Base-by-base conservation (phyloP, 1,139 yeast genomes). In the Suhomyces terraborum region DNA sequence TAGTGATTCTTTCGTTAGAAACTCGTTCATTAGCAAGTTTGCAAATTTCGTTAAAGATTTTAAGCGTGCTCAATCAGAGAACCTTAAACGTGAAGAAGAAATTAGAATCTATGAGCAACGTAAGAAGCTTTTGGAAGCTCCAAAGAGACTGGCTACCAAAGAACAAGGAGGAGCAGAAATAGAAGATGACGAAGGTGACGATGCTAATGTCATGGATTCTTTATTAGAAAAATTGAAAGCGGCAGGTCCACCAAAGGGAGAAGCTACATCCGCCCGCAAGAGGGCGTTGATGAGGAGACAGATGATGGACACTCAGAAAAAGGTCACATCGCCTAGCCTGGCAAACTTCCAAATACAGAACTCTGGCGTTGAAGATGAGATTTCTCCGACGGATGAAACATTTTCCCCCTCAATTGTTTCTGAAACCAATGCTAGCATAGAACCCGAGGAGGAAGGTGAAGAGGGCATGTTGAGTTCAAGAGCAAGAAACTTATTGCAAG, bases 51-150 rank as follows among this genome's bases (percentile, higher is more conserved):
- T 85, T 12, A 69, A 69, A 33, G 91, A 87, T 53, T 93, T 84
- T 66, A 84, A 80, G 58, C 79, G 80, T 52, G 95, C 86, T 5
- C 86, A 87, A 51, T 67, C 67, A 22, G 96, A 89, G 46, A 93
- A 91, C 54, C 60, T 84, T 29, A 79, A 80, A 48, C 75, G 82
- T 19, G 98, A 93, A 62, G 95, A 86, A 54, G 95, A 88, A 53
- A 71, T 80, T 38, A 74, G 88, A 44, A 69, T 87, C 18, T 86
- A 87, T 57, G 93, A 88, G 55, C 80, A 76, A 59, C 71, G 96
- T 42, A 84, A 84, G 67, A 77, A 73, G 50, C 62, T 82, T 53
- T 66, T 82, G 35, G 87, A 83, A 51, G 61, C 66, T 24, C 71
- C 66, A 42, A 64, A 64, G 52, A 63, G 56, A 51, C 53, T 46